A percentile compares a stretch with the other conserved stretches of the same genome.
These are phyloP conservation scores for Peltaster fructicola DNA, from an alignment of 2,329 filamentous ascomycete genomes.

Conservation along the genomic window DNA sequence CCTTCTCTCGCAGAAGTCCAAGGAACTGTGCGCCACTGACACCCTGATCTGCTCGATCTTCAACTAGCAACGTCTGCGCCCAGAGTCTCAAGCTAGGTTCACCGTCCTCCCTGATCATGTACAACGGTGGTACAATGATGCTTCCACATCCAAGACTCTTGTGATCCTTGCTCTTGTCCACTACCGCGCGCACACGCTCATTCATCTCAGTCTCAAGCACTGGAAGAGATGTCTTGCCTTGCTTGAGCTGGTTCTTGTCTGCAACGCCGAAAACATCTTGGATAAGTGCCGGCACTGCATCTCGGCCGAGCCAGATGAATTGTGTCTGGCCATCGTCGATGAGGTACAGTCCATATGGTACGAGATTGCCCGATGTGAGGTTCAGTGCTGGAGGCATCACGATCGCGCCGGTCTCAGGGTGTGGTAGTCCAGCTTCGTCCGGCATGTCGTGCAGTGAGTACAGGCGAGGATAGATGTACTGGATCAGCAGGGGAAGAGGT, in stretches of 20 bases:
- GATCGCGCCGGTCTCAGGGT: constrained; percentile 75
- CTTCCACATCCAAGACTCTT: constrained; percentile 74
- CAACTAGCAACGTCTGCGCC: constrained; percentile 89
- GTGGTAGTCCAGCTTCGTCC: constrained; percentile 71
- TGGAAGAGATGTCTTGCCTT: constrained; percentile 76
- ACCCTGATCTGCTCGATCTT: constrained; percentile 86
- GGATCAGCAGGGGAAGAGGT: constrained; percentile 72
- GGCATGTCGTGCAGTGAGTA: constrained; percentile 95
- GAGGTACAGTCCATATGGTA: constrained; percentile 80
- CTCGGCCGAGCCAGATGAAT: constrained; percentile 89
- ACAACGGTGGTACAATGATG: constrained; percentile 82
- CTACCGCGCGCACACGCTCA: constrained; percentile 74
- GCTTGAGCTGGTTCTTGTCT: constrained; percentile 68
- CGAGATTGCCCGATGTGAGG: constrained; percentile 72
- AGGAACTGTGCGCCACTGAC: constrained; percentile 90
- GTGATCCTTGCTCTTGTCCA: constrained; percentile 85
- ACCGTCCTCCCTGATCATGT: constrained; percentile 85
- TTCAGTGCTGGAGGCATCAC: constrained; percentile 71
- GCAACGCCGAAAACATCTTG: constrained; percentile 77
- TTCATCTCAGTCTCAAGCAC: constrained; percentile 93
- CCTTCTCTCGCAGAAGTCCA: constrained; percentile 85
- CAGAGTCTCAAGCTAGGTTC: constrained; percentile 89
- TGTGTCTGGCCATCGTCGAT: constrained; percentile 96
- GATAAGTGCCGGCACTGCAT: constrained; percentile 77
- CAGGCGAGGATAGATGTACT: constrained; percentile 53